Evolutionary conservation across 306 rosid species (phyloP), one percentile per base, ranked within the genome.

Genomic region (Casuarina equisetifolia): DNA sequence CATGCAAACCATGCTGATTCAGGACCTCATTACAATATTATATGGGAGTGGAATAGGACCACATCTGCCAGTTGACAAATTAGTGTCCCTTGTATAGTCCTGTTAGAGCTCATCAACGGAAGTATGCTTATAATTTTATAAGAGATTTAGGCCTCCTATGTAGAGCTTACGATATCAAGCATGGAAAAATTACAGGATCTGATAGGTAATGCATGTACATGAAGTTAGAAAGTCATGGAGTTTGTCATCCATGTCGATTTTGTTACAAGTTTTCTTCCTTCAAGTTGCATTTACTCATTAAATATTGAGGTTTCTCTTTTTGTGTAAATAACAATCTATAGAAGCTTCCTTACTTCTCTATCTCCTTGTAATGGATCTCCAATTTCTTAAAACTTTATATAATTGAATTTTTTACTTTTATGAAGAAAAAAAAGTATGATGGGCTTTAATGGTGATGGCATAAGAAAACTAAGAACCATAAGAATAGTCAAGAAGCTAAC

Each of bases 11-110:
- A 39, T 13, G 58, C 69, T 69, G 88, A 86, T 55, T 64, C 32
- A 5, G 84, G 82, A 19, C 78, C 74, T 45, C 81, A 54, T 62
- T 85, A 80, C 81, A 53, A 83, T 73, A 85, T 86, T 32, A 57
- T 80, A 73, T 92, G 97, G 97, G 93, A 92, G 78, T 92, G 92
- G 96, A 82, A 74, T 81, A 76, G 85, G 6, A 8, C 68, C 38
- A 45, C 53, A 79, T 38, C 74, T 32, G 9, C 81, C 25, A 59
- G 32, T 40, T 57, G 40, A 72, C 54, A 48, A 49, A 6, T 81
- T 40, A 45, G 54, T 46, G 46, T 49, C 45, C 36, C 53, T 54
- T 64, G 78, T 75, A 59, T 55, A 77, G 82, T 71, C 32, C 69
- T 63, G 58, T 63, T 40, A 45, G 70, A 42, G n/a, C 4, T 2